These are phyloP conservation scores for Myriosclerotinia scirpicola DNA, from an alignment of 2,329 filamentous ascomycete genomes.

Conservation along the genomic window DNA sequence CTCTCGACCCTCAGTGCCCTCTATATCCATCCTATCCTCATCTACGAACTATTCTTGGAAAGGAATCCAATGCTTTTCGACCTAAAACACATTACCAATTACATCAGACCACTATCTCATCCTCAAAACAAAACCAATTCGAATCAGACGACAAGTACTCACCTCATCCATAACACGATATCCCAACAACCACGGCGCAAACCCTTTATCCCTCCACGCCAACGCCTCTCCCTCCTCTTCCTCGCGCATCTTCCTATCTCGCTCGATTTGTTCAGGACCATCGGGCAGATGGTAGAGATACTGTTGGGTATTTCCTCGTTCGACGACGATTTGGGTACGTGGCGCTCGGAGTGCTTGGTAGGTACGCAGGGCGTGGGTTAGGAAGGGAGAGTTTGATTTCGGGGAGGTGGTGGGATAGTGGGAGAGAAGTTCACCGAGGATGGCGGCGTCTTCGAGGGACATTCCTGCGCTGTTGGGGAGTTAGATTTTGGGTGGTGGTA, in stretches of 20 bases:
- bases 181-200: slow-evolving; percentile 44
- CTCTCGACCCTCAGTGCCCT: not conserved
- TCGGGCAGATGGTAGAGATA: slow-evolving; percentile 56
- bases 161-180: slow-evolving; percentile 45
- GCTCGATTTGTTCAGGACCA: slow-evolving; percentile 56
- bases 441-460: slow-evolving; percentile 60
- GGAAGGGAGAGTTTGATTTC: not conserved
- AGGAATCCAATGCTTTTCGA: not conserved
- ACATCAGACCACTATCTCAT: not conserved
- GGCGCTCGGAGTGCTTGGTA: slow-evolving; percentile 59
- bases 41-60: not conserved
- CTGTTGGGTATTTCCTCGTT: slow-evolving; percentile 60
- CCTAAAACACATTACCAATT: not conserved
- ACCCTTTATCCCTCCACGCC: slow-evolving; percentile 45
- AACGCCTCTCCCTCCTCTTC: slow-evolving; percentile 43
- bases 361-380: slow-evolving; percentile 44
- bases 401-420: slow-evolving; percentile 35
- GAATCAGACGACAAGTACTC: not conserved
- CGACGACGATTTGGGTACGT: slow-evolving; percentile 59
- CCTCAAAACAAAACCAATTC: not conserved
- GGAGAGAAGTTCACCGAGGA: slow-evolving; percentile 55
- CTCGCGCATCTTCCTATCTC: slow-evolving; percentile 50
- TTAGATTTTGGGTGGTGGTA: not conserved
- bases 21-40: not conserved
- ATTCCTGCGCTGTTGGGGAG: slow-evolving; percentile 50